Evolutionary conservation across 2,329 filamentous ascomycete genomes (phyloP).

Genomic region (Xylaria sp.): DNA sequence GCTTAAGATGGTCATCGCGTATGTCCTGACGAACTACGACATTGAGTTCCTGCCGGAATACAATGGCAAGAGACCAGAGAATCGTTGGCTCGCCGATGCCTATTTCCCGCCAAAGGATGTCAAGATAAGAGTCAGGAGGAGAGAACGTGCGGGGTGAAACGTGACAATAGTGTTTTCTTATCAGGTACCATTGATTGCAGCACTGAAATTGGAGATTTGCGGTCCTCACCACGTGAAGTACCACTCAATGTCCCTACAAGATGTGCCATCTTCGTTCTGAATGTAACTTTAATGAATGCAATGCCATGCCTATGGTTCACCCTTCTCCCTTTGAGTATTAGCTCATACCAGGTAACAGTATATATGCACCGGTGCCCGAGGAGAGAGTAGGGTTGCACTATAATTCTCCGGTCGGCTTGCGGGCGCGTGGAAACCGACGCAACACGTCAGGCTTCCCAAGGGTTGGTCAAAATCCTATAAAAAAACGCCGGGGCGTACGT

Average conservation of each 20-base stretch:
- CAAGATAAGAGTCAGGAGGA: conserved; percentile 29
- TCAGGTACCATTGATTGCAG: background rate
- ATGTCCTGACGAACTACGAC: conserved; percentile 45
- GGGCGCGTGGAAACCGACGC: background rate
- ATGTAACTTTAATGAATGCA: too few species aligned
- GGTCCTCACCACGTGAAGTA: background rate
- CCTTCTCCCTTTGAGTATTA: too few species aligned
- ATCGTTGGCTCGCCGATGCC: conserved; percentile 28
- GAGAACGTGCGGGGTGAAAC: background rate
- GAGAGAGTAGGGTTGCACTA: too few species aligned
- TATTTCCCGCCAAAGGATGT: conserved; percentile 28
- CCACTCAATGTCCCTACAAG: background rate
- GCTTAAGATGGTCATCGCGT: conserved; percentile 44
- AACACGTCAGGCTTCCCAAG: background rate
- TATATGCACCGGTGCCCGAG: too few species aligned
- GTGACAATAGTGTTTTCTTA: too few species aligned
- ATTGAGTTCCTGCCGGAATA: conserved; percentile 32
- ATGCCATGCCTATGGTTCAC: too few species aligned
- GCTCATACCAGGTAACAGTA: too few species aligned
- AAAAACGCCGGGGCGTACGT: too few species aligned
- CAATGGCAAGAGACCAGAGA: conserved; percentile 30
- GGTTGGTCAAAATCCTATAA: too few species aligned
- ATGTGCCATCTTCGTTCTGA: background rate
- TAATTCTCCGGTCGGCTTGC: background rate
- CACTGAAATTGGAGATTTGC: background rate